phyloP scores from a whole-genome alignment of 495 filamentous ascomycete species.

The Penicillium fimorum region DNA sequence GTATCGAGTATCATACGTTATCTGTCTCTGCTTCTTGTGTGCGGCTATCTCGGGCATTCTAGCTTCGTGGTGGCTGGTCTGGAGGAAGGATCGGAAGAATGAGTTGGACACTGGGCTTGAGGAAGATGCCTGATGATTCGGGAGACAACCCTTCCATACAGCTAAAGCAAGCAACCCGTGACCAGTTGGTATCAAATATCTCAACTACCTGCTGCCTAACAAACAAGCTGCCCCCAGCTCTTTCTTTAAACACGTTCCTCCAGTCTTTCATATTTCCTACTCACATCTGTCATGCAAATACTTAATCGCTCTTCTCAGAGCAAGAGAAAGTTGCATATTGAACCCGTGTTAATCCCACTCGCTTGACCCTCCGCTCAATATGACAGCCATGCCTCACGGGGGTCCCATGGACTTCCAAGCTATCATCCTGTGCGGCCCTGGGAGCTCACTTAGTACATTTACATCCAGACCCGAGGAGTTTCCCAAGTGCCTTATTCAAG shows the following conservation, averaged over 20 bases:
- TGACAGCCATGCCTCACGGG: background rate
- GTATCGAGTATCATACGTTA: constrained; percentile 38
- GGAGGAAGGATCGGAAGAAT: constrained; percentile 26
- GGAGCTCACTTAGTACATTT: constrained; percentile 86
- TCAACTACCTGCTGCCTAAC: background rate
- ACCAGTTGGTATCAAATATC: background rate
- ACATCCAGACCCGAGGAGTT: constrained; percentile 73
- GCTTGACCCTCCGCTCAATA: background rate
- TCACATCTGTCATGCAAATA: background rate
- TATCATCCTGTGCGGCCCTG: constrained; percentile 54
- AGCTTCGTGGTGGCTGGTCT: constrained; percentile 35
- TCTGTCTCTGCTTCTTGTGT: constrained; percentile 39
- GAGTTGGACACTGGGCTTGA: background rate
- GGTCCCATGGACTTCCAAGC: constrained; percentile 4
- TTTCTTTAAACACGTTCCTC: background rate
- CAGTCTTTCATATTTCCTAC: no score
- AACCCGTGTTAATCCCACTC: background rate
- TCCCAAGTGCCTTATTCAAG: constrained; percentile 83
- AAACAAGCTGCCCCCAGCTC: background rate
- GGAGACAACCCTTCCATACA: no score
- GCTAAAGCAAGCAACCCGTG: background rate
- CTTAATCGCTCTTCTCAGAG: background rate
- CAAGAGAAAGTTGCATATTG: background rate
- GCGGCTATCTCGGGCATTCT: constrained; percentile 36
- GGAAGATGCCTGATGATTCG: background rate